Conservation (phyloP, 129 eudicot genomes). For the Cynara cardunculus region DNA sequence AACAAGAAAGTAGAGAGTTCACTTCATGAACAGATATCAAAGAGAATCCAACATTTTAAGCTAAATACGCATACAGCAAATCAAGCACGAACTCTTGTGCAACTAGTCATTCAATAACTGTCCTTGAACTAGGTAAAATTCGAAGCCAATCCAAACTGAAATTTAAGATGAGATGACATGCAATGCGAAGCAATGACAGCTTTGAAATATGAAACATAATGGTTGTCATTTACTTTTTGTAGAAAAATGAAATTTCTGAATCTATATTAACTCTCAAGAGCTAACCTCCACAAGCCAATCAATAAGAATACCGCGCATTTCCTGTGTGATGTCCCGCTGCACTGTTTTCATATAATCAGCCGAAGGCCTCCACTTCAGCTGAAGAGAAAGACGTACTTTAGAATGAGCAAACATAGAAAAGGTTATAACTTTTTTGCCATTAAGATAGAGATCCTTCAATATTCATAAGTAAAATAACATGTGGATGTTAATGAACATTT, state of each 20-base stretch:
- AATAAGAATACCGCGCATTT: slow-evolving; percentile 80
- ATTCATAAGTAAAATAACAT: background rate
- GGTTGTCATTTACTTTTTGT: background rate
- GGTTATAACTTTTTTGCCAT: background rate
- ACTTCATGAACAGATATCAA: background rate
- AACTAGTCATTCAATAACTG: background rate
- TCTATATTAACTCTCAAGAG: slow-evolving; percentile 16
- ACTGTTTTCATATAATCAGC: slow-evolving; percentile 68
- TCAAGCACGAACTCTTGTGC: background rate
- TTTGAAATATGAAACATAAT: background rate
- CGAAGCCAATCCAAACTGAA: background rate
- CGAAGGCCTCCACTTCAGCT: slow-evolving; percentile 72
- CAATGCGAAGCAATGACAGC: background rate
- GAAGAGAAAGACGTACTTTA: slow-evolving; percentile 25
- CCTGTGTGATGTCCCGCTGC: slow-evolving; percentile 71
- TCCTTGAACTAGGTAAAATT: background rate
- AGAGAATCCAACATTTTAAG: background rate
- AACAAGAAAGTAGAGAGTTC: background rate
- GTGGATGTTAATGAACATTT: slow-evolving; percentile 13
- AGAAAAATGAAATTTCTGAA: background rate
- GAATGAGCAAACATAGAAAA: background rate
- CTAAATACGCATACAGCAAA: background rate
- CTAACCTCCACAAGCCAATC: slow-evolving; percentile 99
- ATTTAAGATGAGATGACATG: background rate
- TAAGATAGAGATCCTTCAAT: background rate